Percentiles rank a stretch among this genome's conserved stretches.
Evolutionary conservation across 805 yeast genomes (phyloP).

Genomic region (Starmerella etchellsii): DNA sequence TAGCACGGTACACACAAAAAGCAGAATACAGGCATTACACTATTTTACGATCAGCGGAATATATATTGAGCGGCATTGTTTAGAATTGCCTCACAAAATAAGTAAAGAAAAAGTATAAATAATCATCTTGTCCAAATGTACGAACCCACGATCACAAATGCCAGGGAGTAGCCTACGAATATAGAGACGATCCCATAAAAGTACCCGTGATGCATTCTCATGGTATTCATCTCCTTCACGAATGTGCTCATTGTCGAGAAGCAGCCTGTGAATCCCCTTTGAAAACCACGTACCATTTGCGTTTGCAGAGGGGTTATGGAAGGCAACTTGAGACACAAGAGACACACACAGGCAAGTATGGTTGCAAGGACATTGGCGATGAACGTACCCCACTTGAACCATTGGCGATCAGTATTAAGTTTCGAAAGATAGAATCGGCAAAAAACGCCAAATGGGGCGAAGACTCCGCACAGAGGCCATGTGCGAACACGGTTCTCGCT

Average conservation of each 20-base stretch:
- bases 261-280: conserved; percentile 58
- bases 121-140: conserved; percentile 46
- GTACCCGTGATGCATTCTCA: conserved; percentile 31
- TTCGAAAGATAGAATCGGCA: conserved; percentile 43
- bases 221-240: conserved; percentile 45
- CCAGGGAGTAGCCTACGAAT: conserved; percentile 34
- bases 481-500: conserved; percentile 36
- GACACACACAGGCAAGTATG: conserved; percentile 33
- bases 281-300: conserved; percentile 37
- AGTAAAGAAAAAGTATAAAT: neutral
- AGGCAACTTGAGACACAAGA: conserved; percentile 35
- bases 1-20: no score
- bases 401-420: conserved; percentile 29
- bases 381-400: conserved; percentile 47
- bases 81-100: neutral
- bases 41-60: no score
- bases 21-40: no score
- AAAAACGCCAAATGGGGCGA: conserved; percentile 62
- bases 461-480: conserved; percentile 56
- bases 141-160: conserved; percentile 54
- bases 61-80: no score
- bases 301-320: conserved; percentile 30
- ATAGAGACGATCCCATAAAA: conserved; percentile 42
- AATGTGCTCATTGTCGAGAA: conserved; percentile 70
- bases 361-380: conserved; percentile 39